Base-by-base conservation (phyloP, 495 filamentous ascomycete genomes). In the Xylaria grammica region DNA sequence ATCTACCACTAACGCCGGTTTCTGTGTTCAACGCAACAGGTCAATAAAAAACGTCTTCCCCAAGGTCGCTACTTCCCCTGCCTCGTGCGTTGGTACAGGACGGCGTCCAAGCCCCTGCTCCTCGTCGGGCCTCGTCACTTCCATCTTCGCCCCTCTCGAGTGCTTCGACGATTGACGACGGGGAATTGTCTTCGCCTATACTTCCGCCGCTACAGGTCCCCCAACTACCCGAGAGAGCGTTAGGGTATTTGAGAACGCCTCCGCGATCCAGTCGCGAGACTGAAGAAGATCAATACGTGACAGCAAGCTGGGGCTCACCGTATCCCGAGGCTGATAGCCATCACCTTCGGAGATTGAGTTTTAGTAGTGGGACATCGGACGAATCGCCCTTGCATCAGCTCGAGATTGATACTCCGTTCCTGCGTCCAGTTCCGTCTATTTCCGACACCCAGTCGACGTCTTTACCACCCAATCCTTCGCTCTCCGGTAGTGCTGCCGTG, bases 261-360 rank as follows among this genome's bases (percentile, higher is more conserved):
- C 78, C 83, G 3, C 63, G 32, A n/a, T 66, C 71, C 52, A 74
- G 69, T 55, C 70, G 65, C 34, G 62, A 30, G 19, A 60, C 68
- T 29, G 74, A 76, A 67, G 71, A 61, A 17, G 67, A 65, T 15
- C 66, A 71, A 64, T 87, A 87, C 75, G 88, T 86, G 65, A 87
- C 87, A 32, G 87, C 87, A 24, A 86, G 84, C 69, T 91, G 89
- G 89, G 90, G 90, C 11, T 92, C 90, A 13, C 89, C 90, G 59
- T 91, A 91, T 77, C 86, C 84, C 38, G 78, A 80, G 55, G 81
- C 80, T 3, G 82, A 80, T 40, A 68, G 69, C 20, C 63, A 77
- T 26, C 69, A 72, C 30, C 76, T 79, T 71, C 85, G 75, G 69
- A 78, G 70, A 72, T 75, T 79, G 62, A 82, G 81, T 65, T 71